These are phyloP conservation scores for Pythium brachiatum DNA, from an alignment of 352 stramenopile species.

Conservation along the genomic window DNA sequence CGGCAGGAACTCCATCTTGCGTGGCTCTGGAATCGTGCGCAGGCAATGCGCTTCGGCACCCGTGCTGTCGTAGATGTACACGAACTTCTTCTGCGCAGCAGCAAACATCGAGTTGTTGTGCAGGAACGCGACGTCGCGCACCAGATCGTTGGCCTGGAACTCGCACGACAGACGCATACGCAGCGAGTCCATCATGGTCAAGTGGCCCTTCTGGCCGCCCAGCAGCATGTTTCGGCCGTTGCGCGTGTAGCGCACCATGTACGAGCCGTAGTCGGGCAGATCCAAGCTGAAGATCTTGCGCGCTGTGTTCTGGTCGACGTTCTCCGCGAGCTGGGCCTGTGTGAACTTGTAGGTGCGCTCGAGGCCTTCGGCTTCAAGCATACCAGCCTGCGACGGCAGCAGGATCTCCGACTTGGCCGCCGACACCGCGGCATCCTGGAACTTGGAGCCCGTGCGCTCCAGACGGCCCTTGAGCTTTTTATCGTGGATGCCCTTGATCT, in stretches of 20 bases:
- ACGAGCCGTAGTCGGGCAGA: conserved; percentile 91
- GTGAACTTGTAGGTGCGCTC: conserved; percentile 96
- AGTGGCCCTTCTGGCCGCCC: conserved; percentile 92
- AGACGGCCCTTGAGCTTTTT: conserved; percentile 87
- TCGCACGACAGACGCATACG: conserved; percentile 91
- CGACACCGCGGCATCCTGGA: conserved; percentile 78
- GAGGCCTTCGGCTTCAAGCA: conserved; percentile 94
- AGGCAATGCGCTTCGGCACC: conserved; percentile 97
- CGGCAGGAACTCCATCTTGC: conserved; percentile 95
- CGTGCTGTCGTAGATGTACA: conserved; percentile 97
- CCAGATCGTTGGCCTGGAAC: conserved; percentile 93
- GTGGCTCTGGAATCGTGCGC: conserved; percentile 89
- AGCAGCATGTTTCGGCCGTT: conserved; percentile 96
- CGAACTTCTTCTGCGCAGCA: conserved; percentile 96
- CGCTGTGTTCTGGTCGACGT: conserved; percentile 93
- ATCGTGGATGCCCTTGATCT: conserved; percentile 77
- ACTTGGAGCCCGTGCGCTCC: conserved; percentile 68
- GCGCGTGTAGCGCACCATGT: conserved; percentile 93
- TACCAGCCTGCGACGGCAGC: conserved; percentile 78
- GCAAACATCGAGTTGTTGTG: conserved; percentile 98
- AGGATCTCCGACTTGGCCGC: conserved; percentile 91
- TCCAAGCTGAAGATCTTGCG: conserved; percentile 95
- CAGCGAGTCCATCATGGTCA: conserved; percentile 94
- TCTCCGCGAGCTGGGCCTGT: conserved; percentile 81
- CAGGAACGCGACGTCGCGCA: conserved; percentile 95